These are phyloP conservation scores for Stephania japonica DNA, from an alignment of 164 flowering plant genomes.

Conservation along the genomic window DNA sequence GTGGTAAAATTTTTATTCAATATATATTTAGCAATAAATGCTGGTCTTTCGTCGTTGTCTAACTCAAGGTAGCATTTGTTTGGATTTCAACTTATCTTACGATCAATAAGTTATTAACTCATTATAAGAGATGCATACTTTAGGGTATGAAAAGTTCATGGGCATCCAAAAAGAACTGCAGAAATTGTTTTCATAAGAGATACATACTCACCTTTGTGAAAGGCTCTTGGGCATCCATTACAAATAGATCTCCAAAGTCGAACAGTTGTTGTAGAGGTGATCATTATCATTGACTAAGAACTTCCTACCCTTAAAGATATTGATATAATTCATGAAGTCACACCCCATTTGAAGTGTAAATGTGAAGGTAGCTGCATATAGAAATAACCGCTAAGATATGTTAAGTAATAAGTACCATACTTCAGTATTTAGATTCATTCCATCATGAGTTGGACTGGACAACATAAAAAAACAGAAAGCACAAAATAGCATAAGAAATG, in stretches of 20 bases:
- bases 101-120: not conserved
- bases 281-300: slow-evolving; percentile 56
- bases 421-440: too few species aligned
- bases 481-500: too few species aligned
- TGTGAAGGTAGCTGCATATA: slow-evolving; percentile 62
- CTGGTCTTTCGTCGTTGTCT: not conserved
- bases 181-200: not conserved
- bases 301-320: slow-evolving; percentile 42
- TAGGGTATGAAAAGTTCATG: too few species aligned
- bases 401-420: too few species aligned
- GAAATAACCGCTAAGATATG: not conserved
- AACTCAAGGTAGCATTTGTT: not conserved
- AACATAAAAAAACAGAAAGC: too few species aligned
- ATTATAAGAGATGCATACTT: too few species aligned
- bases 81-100: not conserved
- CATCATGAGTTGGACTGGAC: too few species aligned
- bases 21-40: not conserved
- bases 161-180: not conserved
- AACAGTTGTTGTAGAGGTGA: slow-evolving; percentile 73
- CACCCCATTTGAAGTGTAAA: slow-evolving; percentile 82
- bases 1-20: not conserved
- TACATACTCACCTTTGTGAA: slow-evolving; percentile 38
- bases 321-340: slow-evolving; percentile 86
- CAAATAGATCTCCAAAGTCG: slow-evolving; percentile 79
- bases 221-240: slow-evolving; percentile 85